These are phyloP conservation scores for Conringia planisiliqua DNA, from an alignment of 345 rosid genomes.

Conservation along the genomic window DNA sequence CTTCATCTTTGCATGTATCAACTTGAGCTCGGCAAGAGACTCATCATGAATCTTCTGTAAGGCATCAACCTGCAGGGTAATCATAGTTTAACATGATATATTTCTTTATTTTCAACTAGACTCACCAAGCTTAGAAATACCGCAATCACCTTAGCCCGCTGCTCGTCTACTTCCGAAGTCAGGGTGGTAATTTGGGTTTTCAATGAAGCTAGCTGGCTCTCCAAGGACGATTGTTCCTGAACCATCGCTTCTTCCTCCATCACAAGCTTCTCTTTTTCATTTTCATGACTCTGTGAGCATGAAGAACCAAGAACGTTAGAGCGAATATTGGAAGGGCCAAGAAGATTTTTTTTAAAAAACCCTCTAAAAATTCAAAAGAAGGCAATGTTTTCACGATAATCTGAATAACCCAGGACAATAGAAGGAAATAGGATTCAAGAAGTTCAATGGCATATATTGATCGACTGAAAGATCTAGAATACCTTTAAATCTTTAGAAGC, in stretches of 20 bases:
- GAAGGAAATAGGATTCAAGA: background rate
- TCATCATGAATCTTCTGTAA: slow-evolving; percentile 51
- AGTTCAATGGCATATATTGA: background rate
- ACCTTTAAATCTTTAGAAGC: slow-evolving; percentile 88
- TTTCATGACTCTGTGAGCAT: slow-evolving; percentile 58
- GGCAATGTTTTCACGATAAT: background rate
- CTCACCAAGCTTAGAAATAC: background rate
- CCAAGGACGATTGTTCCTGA: slow-evolving; percentile 66
- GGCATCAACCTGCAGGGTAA: slow-evolving; percentile 60
- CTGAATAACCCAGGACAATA: background rate
- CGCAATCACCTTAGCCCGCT: slow-evolving; percentile 58
- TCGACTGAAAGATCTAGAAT: slow-evolving; percentile 12
- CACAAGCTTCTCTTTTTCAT: slow-evolving; percentile 75
- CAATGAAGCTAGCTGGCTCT: slow-evolving; percentile 65
- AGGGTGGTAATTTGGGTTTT: slow-evolving; percentile 58
- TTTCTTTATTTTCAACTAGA: background rate
- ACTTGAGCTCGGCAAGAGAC: slow-evolving; percentile 64
- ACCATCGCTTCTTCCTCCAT: slow-evolving; percentile 88
- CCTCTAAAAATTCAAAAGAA: background rate
- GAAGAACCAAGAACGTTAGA: slow-evolving; percentile 18
- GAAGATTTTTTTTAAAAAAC: background rate
- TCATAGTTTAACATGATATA: slow-evolving; percentile 13
- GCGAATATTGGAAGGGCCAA: background rate
- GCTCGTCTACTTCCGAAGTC: slow-evolving; percentile 64
- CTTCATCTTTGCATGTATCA: slow-evolving; percentile 72